phyloP scores from a whole-genome alignment of 2,329 filamentous ascomycete species.

The Chaetoscypha palmicola region DNA sequence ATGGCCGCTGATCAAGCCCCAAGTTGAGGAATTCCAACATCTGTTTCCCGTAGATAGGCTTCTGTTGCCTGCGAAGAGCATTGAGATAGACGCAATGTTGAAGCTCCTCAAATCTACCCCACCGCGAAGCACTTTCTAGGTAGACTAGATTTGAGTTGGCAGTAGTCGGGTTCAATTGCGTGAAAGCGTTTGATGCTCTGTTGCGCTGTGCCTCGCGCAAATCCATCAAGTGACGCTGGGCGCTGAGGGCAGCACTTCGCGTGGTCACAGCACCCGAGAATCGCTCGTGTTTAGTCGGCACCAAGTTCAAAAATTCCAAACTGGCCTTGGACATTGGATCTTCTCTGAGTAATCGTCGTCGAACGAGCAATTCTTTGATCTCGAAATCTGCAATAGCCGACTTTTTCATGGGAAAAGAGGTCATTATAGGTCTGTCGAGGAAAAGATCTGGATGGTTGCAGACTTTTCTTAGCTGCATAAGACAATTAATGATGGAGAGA shows the following conservation, averaged over 20 bases:
- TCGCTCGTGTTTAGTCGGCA: conserved; percentile 64
- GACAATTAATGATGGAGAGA: conserved; percentile 93
- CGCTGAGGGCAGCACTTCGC: conserved; percentile 58
- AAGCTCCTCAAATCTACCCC: conserved; percentile 67
- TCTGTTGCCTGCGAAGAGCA: conserved; percentile 69
- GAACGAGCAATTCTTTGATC: conserved; percentile 62
- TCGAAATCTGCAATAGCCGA: conserved; percentile 72
- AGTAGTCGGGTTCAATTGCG: conserved; percentile 56
- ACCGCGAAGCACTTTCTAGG: conserved; percentile 64
- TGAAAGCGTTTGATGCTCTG: conserved; percentile 49
- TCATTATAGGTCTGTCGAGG: conserved; percentile 91
- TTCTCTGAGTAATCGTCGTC: conserved; percentile 55
- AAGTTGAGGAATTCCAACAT: conserved; percentile 70
- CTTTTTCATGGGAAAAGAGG: conserved; percentile 84
- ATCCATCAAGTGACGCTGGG: conserved; percentile 61
- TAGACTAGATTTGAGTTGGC: conserved; percentile 64
- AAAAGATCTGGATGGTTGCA: conserved; percentile 98
- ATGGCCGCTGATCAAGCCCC: conserved; percentile 50
- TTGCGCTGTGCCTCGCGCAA: conserved; percentile 64
- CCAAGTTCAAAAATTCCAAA: conserved; percentile 70
- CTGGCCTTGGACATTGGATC: conserved; percentile 59
- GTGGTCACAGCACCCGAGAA: conserved; percentile 49
- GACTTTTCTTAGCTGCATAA: conserved; percentile 96
- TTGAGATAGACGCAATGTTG: conserved; percentile 78
- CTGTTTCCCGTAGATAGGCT: conserved; percentile 73